phyloP scores from a whole-genome alignment of 2,329 filamentous ascomycete species.

The Pseudopithomyces maydicus region DNA sequence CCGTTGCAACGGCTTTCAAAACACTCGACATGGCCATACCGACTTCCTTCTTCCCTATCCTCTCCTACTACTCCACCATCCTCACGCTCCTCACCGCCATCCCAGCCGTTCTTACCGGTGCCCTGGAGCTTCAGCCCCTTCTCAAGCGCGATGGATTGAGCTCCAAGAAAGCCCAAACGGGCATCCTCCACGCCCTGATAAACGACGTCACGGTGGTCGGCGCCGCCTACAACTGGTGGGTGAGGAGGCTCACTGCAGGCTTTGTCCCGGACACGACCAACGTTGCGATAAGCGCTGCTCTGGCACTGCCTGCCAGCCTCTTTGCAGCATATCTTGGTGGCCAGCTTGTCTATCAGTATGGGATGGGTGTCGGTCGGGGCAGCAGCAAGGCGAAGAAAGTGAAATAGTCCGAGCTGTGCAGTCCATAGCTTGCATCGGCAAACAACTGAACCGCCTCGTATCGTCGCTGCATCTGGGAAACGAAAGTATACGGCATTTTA shows the following conservation, averaged over 20 bases:
- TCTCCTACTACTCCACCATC: constrained; percentile 52
- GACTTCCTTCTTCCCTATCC: constrained; percentile 42
- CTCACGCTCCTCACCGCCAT: constrained; percentile 43
- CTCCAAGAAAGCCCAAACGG: constrained; percentile 48
- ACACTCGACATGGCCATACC: constrained; percentile 30
- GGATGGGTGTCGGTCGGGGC: constrained; percentile 48
- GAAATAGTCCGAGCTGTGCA: constrained; percentile 14
- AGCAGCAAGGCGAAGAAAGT: constrained; percentile 33
- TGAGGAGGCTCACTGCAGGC: constrained; percentile 34
- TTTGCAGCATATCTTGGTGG: constrained; percentile 52
- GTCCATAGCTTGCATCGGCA: too few relatives aligned
- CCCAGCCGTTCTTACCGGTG: constrained; percentile 40
- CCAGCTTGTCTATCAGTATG: constrained; percentile 51
- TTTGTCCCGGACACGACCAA: constrained; percentile 46
- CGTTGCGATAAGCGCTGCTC: constrained; percentile 42
- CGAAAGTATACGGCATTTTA: too few relatives aligned
- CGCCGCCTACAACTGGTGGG: constrained; percentile 52
- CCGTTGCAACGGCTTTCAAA: constrained; percentile 38
- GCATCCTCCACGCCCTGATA: constrained; percentile 48
- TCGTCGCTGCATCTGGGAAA: too few relatives aligned
- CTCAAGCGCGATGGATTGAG: constrained; percentile 51
- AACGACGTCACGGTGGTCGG: constrained; percentile 49
- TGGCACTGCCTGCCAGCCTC: constrained; percentile 42
- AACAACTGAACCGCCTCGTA: too few relatives aligned
- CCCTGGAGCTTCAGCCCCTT: constrained; percentile 46